phyloP scores from a whole-genome alignment of 1,139 yeast species.

The Chernovozyma sophiae-reginae region DNA sequence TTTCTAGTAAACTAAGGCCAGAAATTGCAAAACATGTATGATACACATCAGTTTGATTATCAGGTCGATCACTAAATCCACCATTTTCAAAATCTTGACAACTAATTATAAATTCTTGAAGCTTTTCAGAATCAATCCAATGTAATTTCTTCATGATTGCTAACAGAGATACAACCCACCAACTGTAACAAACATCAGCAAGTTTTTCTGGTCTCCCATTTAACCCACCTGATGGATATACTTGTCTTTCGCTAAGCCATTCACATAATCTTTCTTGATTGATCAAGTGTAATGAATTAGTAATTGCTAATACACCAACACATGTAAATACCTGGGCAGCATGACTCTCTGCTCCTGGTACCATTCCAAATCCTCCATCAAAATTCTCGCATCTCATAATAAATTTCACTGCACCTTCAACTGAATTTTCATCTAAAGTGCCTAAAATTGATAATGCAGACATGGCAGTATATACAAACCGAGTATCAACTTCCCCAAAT shows the following conservation, averaged over 20 bases:
- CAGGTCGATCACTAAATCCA: conserved; percentile 90
- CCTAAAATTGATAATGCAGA: conserved; percentile 70
- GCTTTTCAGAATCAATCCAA: conserved; percentile 67
- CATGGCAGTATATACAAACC: conserved; percentile 82
- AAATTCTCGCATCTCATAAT: conserved; percentile 74
- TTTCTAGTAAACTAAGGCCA: conserved; percentile 74
- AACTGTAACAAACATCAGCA: conserved; percentile 94
- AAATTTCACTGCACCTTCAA: conserved; percentile 62
- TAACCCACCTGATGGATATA: conserved; percentile 77
- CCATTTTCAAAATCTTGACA: conserved; percentile 81
- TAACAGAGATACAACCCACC: conserved; percentile 93
- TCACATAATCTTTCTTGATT: conserved; percentile 23
- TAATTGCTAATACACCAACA: conserved; percentile 72
- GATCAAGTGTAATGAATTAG: conserved; percentile 53
- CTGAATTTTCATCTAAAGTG: conserved; percentile 54
- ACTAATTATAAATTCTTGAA: conserved; percentile 61
- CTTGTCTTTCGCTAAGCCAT: conserved; percentile 93
- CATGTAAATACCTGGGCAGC: conserved; percentile 92
- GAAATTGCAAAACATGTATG: conserved; percentile 91
- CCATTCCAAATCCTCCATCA: conserved; percentile 94
- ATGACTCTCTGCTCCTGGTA: conserved; percentile 94
- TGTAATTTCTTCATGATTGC: conserved; percentile 61
- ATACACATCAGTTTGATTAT: conserved; percentile 86
- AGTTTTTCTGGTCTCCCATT: conserved; percentile 96
- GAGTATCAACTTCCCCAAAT: conserved; percentile 89